Evolutionary conservation across 2,329 filamentous ascomycete species (phyloP).

Genomic region (Leptographium radiaticola): DNA sequence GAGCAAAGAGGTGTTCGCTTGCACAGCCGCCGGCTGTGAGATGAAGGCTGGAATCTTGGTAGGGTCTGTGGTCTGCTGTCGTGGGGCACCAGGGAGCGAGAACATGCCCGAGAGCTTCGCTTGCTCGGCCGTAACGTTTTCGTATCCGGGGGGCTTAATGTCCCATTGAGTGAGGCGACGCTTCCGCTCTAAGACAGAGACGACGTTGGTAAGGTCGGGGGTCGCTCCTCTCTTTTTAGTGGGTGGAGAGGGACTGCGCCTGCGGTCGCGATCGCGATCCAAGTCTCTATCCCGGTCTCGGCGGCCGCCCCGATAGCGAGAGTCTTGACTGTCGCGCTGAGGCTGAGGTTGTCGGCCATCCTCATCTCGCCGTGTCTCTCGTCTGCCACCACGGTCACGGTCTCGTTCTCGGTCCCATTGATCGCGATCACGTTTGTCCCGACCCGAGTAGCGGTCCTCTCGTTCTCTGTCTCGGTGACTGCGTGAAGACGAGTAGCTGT

Average conservation of each 20-base stretch:
- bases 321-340: slow-evolving; percentile 20
- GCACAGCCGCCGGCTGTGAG: slow-evolving; percentile 55
- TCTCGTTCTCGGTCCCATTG: slow-evolving; percentile 47
- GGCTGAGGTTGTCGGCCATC: slow-evolving; percentile 31
- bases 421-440: slow-evolving; percentile 56
- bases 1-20: slow-evolving; percentile 51
- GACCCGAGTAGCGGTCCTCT: slow-evolving; percentile 76
- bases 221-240: slow-evolving; percentile 90
- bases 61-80: slow-evolving; percentile 91
- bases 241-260: slow-evolving; percentile 65
- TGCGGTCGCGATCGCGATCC: slow-evolving; percentile 38
- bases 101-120: slow-evolving; percentile 99
- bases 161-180: slow-evolving; percentile 97
- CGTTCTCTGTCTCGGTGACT: slow-evolving; percentile 88
- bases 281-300: slow-evolving; percentile 21
- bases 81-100: slow-evolving; percentile 84
- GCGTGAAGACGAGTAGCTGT: slow-evolving; percentile 85
- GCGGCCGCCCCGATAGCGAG: slow-evolving; percentile 40
- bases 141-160: slow-evolving; percentile 95
- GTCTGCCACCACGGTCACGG: slow-evolving; percentile 16
- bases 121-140: slow-evolving; percentile 95
- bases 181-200: slow-evolving; percentile 74
- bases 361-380: slow-evolving; percentile 54
- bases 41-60: slow-evolving; percentile 90
- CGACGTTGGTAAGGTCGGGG: slow-evolving; percentile 78